A percentile compares a stretch with the other conserved stretches of the same genome.
These are phyloP conservation scores for Clonostachys sp. DNA, from an alignment of 2,329 filamentous ascomycete species.

Conservation along the genomic window DNA sequence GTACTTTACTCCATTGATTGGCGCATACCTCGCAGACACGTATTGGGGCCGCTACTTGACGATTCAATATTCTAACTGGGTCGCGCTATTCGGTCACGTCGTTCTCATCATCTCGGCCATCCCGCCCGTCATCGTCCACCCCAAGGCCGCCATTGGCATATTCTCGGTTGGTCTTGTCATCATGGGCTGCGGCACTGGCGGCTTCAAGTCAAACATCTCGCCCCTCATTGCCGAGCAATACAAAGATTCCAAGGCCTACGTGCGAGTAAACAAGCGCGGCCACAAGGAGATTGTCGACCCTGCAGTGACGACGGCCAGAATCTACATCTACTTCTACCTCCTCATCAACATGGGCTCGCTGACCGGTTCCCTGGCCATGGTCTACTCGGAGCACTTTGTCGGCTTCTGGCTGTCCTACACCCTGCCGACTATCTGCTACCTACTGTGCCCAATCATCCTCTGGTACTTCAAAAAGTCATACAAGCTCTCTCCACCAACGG, in stretches of 20 bases:
- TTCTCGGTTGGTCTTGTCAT: slow-evolving; percentile 62
- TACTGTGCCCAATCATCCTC: slow-evolving; percentile 57
- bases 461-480: slow-evolving; percentile 58
- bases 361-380: slow-evolving; percentile 55
- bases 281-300: slow-evolving; percentile 71
- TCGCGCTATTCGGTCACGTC: slow-evolving; percentile 62
- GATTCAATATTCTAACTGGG: slow-evolving; percentile 61
- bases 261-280: slow-evolving; percentile 48
- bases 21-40: slow-evolving; percentile 59
- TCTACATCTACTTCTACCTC: slow-evolving; percentile 59
- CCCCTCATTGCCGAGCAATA: slow-evolving; percentile 70
- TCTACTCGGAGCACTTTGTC: slow-evolving; percentile 71
- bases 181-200: slow-evolving; percentile 63
- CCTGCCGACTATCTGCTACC: slow-evolving; percentile 63
- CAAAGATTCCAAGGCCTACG: slow-evolving; percentile 47
- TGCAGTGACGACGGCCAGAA: slow-evolving; percentile 60
- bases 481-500: slow-evolving; percentile 59
- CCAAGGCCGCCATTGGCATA: slow-evolving; percentile 54
- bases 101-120: slow-evolving; percentile 63
- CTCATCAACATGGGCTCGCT: slow-evolving; percentile 63
- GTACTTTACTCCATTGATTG: slow-evolving; percentile 6
- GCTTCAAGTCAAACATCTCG: slow-evolving; percentile 78
- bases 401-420: slow-evolving; percentile 72
- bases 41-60: slow-evolving; percentile 71
- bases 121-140: slow-evolving; percentile 55